Conservation (phyloP, 208 protist genomes). For the Giardia duodenalis region DNA sequence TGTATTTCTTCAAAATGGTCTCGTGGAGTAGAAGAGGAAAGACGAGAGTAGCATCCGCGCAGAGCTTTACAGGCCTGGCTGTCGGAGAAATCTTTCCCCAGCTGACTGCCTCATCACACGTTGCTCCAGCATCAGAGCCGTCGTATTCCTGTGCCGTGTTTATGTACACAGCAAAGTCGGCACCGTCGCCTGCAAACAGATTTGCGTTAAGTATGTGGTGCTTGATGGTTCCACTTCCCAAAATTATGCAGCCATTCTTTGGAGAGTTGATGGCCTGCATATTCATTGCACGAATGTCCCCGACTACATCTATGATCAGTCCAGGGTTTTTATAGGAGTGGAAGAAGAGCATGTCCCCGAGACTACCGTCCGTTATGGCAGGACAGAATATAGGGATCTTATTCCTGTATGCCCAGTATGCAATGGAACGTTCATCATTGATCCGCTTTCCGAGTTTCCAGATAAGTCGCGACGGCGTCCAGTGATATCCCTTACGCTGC, state of each 20-base stretch:
- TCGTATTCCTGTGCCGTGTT: constrained; percentile 90
- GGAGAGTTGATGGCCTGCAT: constrained; percentile 68
- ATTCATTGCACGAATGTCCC: constrained; percentile 86
- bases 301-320: constrained; percentile 77
- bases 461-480: constrained; percentile 86
- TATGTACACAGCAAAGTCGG: constrained; percentile 84
- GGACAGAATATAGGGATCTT: constrained; percentile 95
- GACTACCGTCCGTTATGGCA: constrained; percentile 84
- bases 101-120: constrained; percentile 92
- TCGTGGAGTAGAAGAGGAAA: constrained; percentile 83
- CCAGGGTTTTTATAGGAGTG: constrained; percentile 85
- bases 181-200: constrained; percentile 89
- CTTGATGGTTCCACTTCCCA: constrained; percentile 88
- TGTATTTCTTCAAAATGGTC: constrained; percentile 37
- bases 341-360: constrained; percentile 99
- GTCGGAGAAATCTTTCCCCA: constrained; percentile 90
- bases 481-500: constrained; percentile 50
- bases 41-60: constrained; percentile 78
- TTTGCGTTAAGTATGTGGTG: constrained; percentile 98
- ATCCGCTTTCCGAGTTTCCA: constrained; percentile 77
- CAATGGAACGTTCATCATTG: constrained; percentile 71
- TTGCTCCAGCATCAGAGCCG: constrained; percentile 79
- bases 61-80: constrained; percentile 84
- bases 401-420: constrained; percentile 92
- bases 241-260: constrained; percentile 86